Evolutionary conservation across 1,284 basidiomycete species (phyloP), one percentile per base, ranked within the genome.

Genomic region (Boletus sp.): DNA sequence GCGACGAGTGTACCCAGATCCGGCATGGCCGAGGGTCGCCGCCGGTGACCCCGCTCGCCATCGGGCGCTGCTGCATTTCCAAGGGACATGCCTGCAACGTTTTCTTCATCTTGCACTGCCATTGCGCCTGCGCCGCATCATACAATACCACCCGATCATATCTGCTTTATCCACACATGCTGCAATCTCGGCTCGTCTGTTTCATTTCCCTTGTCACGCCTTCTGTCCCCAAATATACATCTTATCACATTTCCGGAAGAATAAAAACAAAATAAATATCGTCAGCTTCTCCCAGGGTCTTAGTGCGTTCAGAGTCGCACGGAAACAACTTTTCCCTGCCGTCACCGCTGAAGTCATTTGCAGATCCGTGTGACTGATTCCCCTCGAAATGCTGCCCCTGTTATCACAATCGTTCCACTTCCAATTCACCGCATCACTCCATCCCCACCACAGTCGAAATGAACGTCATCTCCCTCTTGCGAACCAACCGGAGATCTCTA

Each of bases 101-200:
- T 74, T 74, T 72, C 61, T 75, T 74, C 73, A 72, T 68, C 66
- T 67, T 56, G 55, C 63, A 62, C 69, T 60, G 65, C 68, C 61
- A 65, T 69, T 65, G 58, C 61, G 60, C 59, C 61, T 59, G 55
- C 70, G 61, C 68, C 69, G 67, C 69, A 69, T 61, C 59, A 71
- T 63, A 48, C 46, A 48, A 23, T 49, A 64, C 69, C 64, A 69
- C 68, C 69, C n/a, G 65, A 69, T 72, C 66, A 65, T 62, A 43
- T 43, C 59, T 59, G 23, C 49, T 27, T 58, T 57, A 58, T 56
- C 60, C 59, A 65, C 67, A 62, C 54, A 44, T 14, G 69, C 65
- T 64, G 56, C 65, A 52, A 69, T 71, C 66, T 68, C 68, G 68
- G 66, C 70, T 71, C 55, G 60, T 61, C 38, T 31, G 38, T 43